phyloP scores from a whole-genome alignment of 1,284 basidiomycete genomes.

The Phlebopus sp. region DNA sequence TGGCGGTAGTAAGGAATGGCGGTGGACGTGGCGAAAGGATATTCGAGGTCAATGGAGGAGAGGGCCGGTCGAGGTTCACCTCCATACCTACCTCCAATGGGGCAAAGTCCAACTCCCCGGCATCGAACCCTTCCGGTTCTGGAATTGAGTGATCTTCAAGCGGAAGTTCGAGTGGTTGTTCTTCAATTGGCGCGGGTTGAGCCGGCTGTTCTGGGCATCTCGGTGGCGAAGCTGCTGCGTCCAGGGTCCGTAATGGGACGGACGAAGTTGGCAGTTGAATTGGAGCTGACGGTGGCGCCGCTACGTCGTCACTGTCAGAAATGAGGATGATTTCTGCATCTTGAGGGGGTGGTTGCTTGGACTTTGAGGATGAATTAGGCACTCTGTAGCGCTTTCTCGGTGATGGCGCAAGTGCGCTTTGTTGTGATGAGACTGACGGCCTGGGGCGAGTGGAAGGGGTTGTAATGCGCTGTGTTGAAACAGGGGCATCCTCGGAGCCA shows the following conservation, averaged over 20 bases:
- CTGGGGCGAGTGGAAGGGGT: slow-evolving; percentile 2
- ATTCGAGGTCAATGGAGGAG: no score
- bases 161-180: no score
- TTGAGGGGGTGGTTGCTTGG: slow-evolving; percentile 9
- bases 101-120: no score
- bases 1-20: background rate
- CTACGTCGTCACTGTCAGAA: slow-evolving; percentile 26
- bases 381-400: no score
- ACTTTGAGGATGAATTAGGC: background rate
- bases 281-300: background rate
- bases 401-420: background rate
- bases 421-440: slow-evolving; percentile 2
- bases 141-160: no score
- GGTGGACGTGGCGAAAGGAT: background rate
- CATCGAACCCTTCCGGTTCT: no score
- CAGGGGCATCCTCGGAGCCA: slow-evolving; percentile 18
- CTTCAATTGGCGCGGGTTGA: no score
- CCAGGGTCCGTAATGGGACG: background rate
- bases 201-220: no score
- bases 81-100: no score
- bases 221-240: background rate
- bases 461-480: background rate
- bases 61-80: no score
- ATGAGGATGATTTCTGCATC: slow-evolving; percentile 27
- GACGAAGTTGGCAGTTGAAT: background rate